phyloP scores from a whole-genome alignment of 345 rosid species.

The Aethionema arabicum region DNA sequence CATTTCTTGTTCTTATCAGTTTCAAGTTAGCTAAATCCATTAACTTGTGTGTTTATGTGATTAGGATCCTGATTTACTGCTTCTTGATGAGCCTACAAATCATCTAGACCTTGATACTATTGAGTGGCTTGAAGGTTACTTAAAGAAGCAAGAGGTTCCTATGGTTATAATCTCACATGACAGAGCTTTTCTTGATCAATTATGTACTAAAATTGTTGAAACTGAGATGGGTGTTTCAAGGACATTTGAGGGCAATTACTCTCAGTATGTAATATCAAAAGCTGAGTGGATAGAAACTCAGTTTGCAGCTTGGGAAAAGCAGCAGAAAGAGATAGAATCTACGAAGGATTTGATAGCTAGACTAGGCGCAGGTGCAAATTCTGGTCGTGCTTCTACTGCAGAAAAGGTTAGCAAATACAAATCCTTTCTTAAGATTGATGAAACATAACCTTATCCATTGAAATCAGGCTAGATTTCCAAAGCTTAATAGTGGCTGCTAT shows the following conservation, averaged over 20 bases:
- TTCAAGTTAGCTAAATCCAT: neutral
- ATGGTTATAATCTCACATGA: constrained; percentile 98
- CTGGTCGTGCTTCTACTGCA: constrained; percentile 96
- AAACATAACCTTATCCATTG: neutral
- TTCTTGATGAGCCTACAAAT: constrained; percentile 94
- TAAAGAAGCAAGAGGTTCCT: constrained; percentile 85
- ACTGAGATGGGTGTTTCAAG: constrained; percentile 93
- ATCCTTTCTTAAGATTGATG: neutral
- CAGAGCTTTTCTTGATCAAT: constrained; percentile 93
- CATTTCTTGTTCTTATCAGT: neutral
- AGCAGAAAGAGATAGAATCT: constrained; percentile 82
- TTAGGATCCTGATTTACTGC: constrained; percentile 91
- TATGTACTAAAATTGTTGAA: constrained; percentile 94
- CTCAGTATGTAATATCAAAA: constrained; percentile 72
- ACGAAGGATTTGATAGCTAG: constrained; percentile 70
- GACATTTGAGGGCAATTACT: constrained; percentile 83
- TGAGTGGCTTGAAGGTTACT: constrained; percentile 96
- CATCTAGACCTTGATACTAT: constrained; percentile 96
- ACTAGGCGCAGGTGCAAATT: constrained; percentile 80
- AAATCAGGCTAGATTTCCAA: neutral
- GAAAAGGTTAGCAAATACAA: constrained; percentile 61
- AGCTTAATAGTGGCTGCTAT: neutral
- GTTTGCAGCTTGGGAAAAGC: constrained; percentile 85
- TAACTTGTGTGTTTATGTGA: constrained; percentile 23
- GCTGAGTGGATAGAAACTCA: constrained; percentile 79